These are phyloP conservation scores for Stygiomarasmius scandens DNA, from an alignment of 1,284 basidiomycete genomes.

Conservation along the genomic window DNA sequence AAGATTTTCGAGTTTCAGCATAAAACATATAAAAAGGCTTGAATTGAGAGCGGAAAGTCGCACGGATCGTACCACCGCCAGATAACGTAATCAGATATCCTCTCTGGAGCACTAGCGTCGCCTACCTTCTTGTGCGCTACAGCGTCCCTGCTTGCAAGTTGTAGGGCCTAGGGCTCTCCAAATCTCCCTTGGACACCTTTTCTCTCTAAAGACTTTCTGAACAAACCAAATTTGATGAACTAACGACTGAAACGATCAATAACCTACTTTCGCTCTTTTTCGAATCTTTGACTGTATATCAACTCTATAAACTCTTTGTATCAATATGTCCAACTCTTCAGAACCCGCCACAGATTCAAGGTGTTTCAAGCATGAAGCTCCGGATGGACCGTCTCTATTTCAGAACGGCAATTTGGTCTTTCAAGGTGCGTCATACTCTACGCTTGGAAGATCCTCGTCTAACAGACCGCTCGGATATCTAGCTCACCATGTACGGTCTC, in stretches of 20 bases:
- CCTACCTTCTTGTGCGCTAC: no score
- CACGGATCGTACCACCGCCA: not conserved
- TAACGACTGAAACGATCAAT: not conserved
- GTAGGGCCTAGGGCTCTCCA: not conserved
- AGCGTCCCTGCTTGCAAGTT: no score
- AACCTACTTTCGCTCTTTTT: not conserved
- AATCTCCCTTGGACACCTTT: not conserved
- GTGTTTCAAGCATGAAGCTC: conserved; percentile 45
- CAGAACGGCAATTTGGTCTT: conserved; percentile 64
- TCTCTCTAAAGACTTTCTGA: not conserved
- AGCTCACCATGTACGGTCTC: conserved; percentile 53
- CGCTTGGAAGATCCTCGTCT: conserved; percentile 11
- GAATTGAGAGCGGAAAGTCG: no score
- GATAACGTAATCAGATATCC: not conserved
- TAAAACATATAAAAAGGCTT: no score
- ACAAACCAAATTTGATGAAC: not conserved
- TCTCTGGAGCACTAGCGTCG: not conserved
- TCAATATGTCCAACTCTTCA: not conserved
- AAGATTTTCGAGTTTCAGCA: no score
- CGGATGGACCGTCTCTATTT: conserved; percentile 55
- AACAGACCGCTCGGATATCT: conserved; percentile 10
- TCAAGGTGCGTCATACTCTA: conserved; percentile 46
- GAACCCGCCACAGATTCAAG: not conserved
- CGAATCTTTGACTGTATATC: not conserved
- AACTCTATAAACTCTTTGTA: not conserved